Evolutionary conservation across 2,329 filamentous ascomycete species (phyloP).

Genomic region (Fusarium nematophilum): DNA sequence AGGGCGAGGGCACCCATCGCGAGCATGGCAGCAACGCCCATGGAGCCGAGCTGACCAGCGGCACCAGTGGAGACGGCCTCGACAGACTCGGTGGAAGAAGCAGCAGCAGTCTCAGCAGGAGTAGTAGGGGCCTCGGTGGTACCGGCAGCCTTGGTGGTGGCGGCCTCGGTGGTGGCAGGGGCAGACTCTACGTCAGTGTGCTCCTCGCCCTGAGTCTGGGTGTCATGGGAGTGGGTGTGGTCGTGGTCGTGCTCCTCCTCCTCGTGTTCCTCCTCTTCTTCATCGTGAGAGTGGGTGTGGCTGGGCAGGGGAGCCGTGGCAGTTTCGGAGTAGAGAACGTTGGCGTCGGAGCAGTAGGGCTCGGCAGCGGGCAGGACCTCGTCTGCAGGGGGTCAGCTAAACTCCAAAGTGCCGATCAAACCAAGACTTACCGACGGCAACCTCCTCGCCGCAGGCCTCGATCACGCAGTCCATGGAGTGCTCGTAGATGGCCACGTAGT

Average conservation of each 20-base stretch:
- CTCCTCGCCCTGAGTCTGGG: neutral
- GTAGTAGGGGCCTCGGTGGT: no score
- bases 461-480: conserved; percentile 5
- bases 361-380: neutral
- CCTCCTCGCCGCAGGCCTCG: conserved; percentile 4
- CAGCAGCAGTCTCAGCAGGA: neutral
- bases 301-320: conserved; percentile 3
- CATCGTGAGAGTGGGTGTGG: conserved; percentile 3
- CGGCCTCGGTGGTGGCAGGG: no score
- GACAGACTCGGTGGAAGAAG: neutral
- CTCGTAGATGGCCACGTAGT: conserved; percentile 10
- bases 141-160: no score
- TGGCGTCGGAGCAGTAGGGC: neutral
- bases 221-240: neutral
- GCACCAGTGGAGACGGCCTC: neutral
- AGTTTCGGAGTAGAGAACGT: neutral
- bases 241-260: conserved; percentile 1
- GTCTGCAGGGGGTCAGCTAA: no score
- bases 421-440: neutral
- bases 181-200: neutral
- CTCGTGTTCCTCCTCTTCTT: conserved; percentile 4
- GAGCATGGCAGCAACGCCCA: conserved; percentile 8
- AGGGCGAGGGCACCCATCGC: conserved; percentile 6
- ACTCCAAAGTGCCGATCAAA: no score
- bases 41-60: neutral